Percentiles rank a stretch among this genome's conserved stretches.
Conservation (phyloP, 139 green algal species). For the Micromonas pusilla region DNA sequence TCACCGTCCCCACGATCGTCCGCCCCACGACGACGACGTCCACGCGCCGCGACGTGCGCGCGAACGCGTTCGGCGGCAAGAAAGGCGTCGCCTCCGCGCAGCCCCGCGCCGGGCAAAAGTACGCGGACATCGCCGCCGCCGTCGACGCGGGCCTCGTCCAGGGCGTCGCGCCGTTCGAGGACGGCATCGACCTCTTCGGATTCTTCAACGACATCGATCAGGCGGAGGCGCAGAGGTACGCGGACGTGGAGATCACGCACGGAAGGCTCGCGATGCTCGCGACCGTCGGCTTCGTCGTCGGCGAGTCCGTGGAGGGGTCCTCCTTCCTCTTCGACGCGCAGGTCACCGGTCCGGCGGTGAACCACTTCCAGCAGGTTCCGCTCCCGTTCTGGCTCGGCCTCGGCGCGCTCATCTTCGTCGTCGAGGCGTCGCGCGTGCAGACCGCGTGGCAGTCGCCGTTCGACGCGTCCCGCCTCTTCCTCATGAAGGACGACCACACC, state of each 20-base stretch:
- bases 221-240: background rate
- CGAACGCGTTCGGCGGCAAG: too few species aligned
- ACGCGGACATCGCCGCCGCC: background rate
- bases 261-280: constrained; percentile 67
- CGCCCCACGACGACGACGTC: too few species aligned
- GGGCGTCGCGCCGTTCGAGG: background rate
- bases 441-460: constrained; percentile 46
- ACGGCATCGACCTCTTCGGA: background rate
- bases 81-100: too few species aligned
- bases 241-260: constrained; percentile 67
- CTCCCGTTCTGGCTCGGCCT: constrained; percentile 56
- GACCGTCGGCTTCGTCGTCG: constrained; percentile 59
- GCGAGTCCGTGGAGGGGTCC: constrained; percentile 56
- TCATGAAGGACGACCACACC: constrained; percentile 53
- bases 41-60: too few species aligned
- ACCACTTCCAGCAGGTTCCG: constrained; percentile 72
- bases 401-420: constrained; percentile 55
- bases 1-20: too few species aligned
- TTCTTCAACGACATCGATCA: background rate
- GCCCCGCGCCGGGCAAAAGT: background rate
- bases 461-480: constrained; percentile 47
- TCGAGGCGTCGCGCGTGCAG: constrained; percentile 57
- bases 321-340: constrained; percentile 36
- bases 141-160: background rate
- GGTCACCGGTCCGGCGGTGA: constrained; percentile 56